Base-by-base conservation (phyloP, 2,329 filamentous ascomycete species). In the Colletotrichum limetticola region DNA sequence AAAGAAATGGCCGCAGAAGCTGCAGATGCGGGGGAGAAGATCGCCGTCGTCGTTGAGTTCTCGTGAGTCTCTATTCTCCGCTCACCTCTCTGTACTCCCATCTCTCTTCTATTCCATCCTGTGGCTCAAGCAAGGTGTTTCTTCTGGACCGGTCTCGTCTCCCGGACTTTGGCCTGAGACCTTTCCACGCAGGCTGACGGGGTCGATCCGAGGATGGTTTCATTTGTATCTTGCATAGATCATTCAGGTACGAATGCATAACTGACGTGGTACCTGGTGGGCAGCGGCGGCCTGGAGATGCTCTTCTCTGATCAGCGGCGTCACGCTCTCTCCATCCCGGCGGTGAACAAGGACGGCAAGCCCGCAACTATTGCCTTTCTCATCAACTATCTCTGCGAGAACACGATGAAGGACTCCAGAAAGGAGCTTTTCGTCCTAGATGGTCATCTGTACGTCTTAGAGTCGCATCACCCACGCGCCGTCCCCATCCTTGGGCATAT, bases 391-490 rank as follows among this genome's bases (percentile, higher is more conserved):
- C 90, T 98, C 12, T 95, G 94, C 82, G 85, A 93, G 46, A 89
- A 95, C 77, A 84, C 94, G 67, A 97, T 98, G 94, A 93, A 92
- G 77, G 95, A 98, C 82, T 88, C 88, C 28, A 89, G 96, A 70
- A 94, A 93, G 80, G 96, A 98, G 71, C 87, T 98, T 70, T 98
- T 99, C 80, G 91, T 98, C 42, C 87, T 98, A 26, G 94, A 98
- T 75, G 91, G 89, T 78, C 92, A 95, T 78, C 92, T 98, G 96
- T 98, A 90, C 81, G 95, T 90, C 65, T 71, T 68, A 61, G 52
- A 60, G 22, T 59, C 55, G 32, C 74, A 68, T 73, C 58, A 53
- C 67, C 73, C 65, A 61, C 71, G 70, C 63, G 49, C 53, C 53
- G 32, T 53, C 71, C 52, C 61, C 64, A 66, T 68, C 69, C 73